phyloP scores from a whole-genome alignment of 441 rosid species.

The Pelargonium citronellum region DNA sequence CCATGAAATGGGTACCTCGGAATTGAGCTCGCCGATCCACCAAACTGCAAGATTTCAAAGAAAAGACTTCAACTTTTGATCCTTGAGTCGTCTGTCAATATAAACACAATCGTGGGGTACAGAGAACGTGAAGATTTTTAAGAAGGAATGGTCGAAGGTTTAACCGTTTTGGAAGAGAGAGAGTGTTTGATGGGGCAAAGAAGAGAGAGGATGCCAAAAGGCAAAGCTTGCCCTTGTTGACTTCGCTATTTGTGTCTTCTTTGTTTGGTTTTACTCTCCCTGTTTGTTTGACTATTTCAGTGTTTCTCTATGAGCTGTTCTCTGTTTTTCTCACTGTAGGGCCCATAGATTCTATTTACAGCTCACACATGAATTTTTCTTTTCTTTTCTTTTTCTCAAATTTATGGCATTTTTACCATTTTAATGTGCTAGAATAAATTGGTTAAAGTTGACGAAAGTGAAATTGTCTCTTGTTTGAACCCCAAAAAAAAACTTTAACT shows the following conservation, averaged over 20 bases:
- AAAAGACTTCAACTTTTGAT: slow-evolving; percentile 17
- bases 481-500: too few species aligned
- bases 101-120: not conserved
- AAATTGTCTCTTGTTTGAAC: not conserved
- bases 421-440: not conserved
- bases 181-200: slow-evolving; percentile 17
- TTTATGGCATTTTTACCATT: not conserved
- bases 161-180: slow-evolving; percentile 8
- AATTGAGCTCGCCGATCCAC: slow-evolving; percentile 24
- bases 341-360: not conserved
- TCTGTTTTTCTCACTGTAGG: not conserved
- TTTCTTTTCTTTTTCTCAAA: not conserved
- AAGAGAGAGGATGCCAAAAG: slow-evolving; percentile 19
- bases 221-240: slow-evolving; percentile 33
- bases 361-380: not conserved
- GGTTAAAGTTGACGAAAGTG: not conserved
- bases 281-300: slow-evolving; percentile 1
- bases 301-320: not conserved
- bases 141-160: slow-evolving; percentile 7
- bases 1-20: slow-evolving; percentile 16
- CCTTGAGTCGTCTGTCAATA: slow-evolving; percentile 14
- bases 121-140: not conserved
- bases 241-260: slow-evolving; percentile 17
- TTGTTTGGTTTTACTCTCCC: not conserved
- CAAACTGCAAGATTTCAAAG: slow-evolving; percentile 13